These are phyloP conservation scores for Polytrichum commune DNA, from an alignment of 225 moss, liverwort and hornwort species.

Conservation along the genomic window DNA sequence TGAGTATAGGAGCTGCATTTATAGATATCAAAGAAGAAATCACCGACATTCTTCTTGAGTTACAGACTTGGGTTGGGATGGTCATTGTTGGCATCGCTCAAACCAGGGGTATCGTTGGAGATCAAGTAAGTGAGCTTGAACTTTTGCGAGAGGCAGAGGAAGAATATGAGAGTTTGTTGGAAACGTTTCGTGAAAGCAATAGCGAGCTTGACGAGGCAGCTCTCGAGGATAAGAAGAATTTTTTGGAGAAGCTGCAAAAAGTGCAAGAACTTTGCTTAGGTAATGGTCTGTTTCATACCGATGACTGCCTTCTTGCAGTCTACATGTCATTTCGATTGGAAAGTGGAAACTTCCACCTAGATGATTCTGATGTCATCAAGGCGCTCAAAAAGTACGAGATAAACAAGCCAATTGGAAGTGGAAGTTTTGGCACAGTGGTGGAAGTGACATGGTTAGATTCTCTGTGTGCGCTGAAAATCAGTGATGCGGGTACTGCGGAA, in stretches of 20 bases:
- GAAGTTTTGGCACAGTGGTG: conserved; percentile 18
- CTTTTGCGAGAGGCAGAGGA: conserved; percentile 9
- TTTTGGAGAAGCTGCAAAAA: conserved; percentile 9
- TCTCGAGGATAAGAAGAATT: conserved; percentile 4
- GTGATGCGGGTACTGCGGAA: not conserved
- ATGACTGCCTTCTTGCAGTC: conserved; percentile 12
- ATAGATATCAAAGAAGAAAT: conserved; percentile 17
- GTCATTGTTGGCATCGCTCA: conserved; percentile 13
- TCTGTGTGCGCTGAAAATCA: conserved; percentile 14
- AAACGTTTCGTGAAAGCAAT: not conserved
- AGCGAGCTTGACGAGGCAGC: conserved; percentile 6
- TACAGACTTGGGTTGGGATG: conserved; percentile 20
- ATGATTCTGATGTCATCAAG: not conserved
- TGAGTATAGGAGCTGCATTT: conserved; percentile 6
- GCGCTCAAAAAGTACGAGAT: not conserved
- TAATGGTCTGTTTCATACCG: not conserved
- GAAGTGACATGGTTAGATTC: conserved; percentile 14
- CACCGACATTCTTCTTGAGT: conserved; percentile 22
- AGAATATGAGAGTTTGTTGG: conserved; percentile 3
- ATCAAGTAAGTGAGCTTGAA: conserved; percentile 1
- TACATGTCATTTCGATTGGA: conserved; percentile 15
- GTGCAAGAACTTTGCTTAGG: not conserved
- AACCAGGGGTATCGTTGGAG: conserved; percentile 5
- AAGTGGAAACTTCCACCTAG: not conserved
- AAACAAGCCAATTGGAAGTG: not conserved